These are phyloP conservation scores for Aspergillus baeticus DNA, from an alignment of 495 filamentous ascomycete genomes.

Conservation along the genomic window DNA sequence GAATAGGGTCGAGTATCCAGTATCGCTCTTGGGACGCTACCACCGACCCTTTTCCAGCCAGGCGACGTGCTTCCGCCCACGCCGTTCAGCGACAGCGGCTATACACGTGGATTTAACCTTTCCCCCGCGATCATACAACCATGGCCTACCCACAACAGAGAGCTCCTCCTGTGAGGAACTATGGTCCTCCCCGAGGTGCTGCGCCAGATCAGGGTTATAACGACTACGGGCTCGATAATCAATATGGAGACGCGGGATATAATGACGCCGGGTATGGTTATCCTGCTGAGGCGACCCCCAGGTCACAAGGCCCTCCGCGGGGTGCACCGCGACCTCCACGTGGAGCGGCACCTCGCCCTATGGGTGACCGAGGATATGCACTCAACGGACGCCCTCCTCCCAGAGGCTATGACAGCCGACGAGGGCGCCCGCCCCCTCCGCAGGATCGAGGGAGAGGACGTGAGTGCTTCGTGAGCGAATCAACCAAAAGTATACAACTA, in stretches of 20 bases:
- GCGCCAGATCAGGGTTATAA: slow-evolving; percentile 48
- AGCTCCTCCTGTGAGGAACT: slow-evolving; percentile 52
- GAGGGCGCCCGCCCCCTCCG: slow-evolving; percentile 25
- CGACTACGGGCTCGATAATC: slow-evolving; percentile 45
- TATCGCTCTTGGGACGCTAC: background rate
- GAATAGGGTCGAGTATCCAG: background rate
- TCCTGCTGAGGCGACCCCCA: slow-evolving; percentile 47
- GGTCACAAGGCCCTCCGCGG: slow-evolving; percentile 43
- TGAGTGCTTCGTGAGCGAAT: slow-evolving; percentile 24
- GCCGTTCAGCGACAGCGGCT: background rate
- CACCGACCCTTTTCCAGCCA: background rate
- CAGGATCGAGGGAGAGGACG: slow-evolving; percentile 32
- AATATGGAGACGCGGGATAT: slow-evolving; percentile 41
- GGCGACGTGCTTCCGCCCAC: background rate
- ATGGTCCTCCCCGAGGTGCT: slow-evolving; percentile 35
- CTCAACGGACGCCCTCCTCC: slow-evolving; percentile 38
- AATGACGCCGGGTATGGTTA: slow-evolving; percentile 48
- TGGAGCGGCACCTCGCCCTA: slow-evolving; percentile 27
- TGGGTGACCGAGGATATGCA: slow-evolving; percentile 50
- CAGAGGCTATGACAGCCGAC: slow-evolving; percentile 27
- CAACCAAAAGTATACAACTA: background rate
- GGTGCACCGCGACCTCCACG: slow-evolving; percentile 34
- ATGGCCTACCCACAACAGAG: slow-evolving; percentile 41
- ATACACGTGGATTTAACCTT: background rate
- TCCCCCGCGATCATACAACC: background rate